Evolutionary conservation across 495 filamentous ascomycete genomes (phyloP), one percentile per base, ranked within the genome.

Genomic region (Podospora pseudocomata): DNA sequence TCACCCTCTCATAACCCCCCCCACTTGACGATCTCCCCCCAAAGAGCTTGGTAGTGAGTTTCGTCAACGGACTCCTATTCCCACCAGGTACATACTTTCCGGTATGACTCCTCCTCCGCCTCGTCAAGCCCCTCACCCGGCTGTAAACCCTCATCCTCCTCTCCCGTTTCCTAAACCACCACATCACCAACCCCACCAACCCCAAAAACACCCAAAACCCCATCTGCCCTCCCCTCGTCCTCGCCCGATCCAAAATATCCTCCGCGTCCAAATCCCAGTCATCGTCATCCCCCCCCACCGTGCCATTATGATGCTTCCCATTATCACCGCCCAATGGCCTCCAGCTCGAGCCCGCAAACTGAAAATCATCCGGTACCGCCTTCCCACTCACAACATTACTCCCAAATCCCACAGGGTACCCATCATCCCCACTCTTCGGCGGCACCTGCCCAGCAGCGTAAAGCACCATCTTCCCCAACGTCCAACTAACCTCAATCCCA

Each of bases 401-500:
- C 56, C 95, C 95, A 74, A 98, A 98, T 1, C 95, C 95, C 9
- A 99, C 96, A 0, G 92, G 91, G 5, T 91, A 81, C 6, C 73
- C 73, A 61, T 80, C 74, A 61, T 88, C 83, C 32, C 84, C 79
- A 2, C 80, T 79, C 13, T 83, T 80, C 0, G 91, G 84, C 0
- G 90, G 89, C 18, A 98, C 84, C 77, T 97, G 92, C 5, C 92
- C 93, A 6, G 95, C 88, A 0, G 94, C 95, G 72, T 98, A 99
- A 23, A 99, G 86, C n/a, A 98, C 89, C 84, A 98, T 97, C 78
- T 97, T 97, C 3, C 95, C 95, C 0, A 99, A 81, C 0, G 95
- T 98, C 95, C 95, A 99, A 80, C 92, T 96, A n/a, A 99, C 91
- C 80, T 99, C 95, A 16, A 92, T 90, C 54, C 87, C 90, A 70